These are phyloP conservation scores for Vigna mungo DNA, from an alignment of 306 rosid genomes.

Conservation along the genomic window DNA sequence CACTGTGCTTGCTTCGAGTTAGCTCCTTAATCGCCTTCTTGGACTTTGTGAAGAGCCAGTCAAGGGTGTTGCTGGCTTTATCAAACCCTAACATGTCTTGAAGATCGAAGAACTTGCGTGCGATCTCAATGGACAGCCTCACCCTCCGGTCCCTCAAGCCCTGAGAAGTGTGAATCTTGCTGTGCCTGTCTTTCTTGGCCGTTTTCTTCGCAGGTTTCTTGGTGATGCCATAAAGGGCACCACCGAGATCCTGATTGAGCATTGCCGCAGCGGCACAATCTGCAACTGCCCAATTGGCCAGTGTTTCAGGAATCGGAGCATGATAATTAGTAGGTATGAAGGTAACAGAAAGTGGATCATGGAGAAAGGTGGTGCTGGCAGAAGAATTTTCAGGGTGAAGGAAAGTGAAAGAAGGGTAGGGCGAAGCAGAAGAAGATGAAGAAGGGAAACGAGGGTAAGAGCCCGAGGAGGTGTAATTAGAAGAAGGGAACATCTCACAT, in stretches of 20 bases:
- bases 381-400: slow-evolving; percentile 45
- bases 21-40: slow-evolving; percentile 64
- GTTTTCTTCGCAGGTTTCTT: slow-evolving; percentile 41
- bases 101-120: slow-evolving; percentile 87
- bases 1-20: slow-evolving; percentile 38
- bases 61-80: slow-evolving; percentile 89
- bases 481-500: slow-evolving; percentile 64
- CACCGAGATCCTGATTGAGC: slow-evolving; percentile 40
- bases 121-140: slow-evolving; percentile 74
- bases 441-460: slow-evolving; percentile 65
- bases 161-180: slow-evolving; percentile 89
- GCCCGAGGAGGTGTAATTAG: slow-evolving; percentile 41
- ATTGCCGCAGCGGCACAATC: slow-evolving; percentile 38
- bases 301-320: slow-evolving; percentile 45
- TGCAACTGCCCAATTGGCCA: slow-evolving; percentile 47
- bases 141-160: slow-evolving; percentile 88
- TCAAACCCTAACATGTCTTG: slow-evolving; percentile 94
- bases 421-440: slow-evolving; percentile 32
- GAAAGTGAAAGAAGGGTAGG: slow-evolving; percentile 48
- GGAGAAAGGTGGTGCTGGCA: slow-evolving; percentile 40
- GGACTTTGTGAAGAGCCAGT: slow-evolving; percentile 81
- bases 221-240: neutral
- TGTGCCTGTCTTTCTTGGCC: slow-evolving; percentile 77
- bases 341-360: slow-evolving; percentile 48
- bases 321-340: slow-evolving; percentile 43